These are phyloP conservation scores for Silybum marianum DNA, from an alignment of 129 eudicot species.

Conservation along the genomic window DNA sequence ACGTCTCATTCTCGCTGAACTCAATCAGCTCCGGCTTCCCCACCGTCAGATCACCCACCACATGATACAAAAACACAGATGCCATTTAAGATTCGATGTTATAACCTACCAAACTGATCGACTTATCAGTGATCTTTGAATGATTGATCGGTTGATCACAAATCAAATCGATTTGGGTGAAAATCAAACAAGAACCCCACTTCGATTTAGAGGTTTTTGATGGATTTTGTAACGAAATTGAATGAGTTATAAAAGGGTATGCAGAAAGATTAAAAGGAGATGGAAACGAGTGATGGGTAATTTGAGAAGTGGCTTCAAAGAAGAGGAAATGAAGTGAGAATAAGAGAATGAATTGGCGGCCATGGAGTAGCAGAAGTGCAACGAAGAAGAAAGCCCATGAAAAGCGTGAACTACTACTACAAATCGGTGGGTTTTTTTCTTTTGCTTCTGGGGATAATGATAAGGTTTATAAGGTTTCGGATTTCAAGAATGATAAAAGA, in stretches of 20 bases:
- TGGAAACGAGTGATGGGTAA: constrained; percentile 61
- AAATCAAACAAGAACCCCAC: not conserved
- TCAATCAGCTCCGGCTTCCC: constrained; percentile 93
- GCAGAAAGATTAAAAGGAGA: constrained; percentile 64
- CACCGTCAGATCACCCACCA: constrained; percentile 98
- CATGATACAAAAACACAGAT: constrained; percentile 86
- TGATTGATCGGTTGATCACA: too few relatives aligned
- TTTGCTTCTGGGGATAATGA: constrained; percentile 19
- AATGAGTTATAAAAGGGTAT: constrained; percentile 62
- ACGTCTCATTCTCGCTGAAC: constrained; percentile 71
- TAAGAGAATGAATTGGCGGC: constrained; percentile 29
- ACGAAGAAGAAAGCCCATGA: constrained; percentile 46
- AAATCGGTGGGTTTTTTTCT: not conserved
- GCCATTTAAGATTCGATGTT: constrained; percentile 34
- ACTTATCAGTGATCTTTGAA: too few relatives aligned
- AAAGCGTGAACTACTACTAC: constrained; percentile 1
- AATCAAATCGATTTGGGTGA: not conserved
- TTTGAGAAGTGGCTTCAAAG: constrained; percentile 31
- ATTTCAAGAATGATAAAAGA: not conserved
- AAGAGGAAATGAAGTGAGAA: constrained; percentile 32
- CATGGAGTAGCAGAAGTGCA: constrained; percentile 31
- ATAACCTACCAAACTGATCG: not conserved
- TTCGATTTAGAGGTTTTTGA: not conserved
- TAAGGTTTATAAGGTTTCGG: constrained; percentile 35
- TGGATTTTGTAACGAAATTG: not conserved